Evolutionary conservation across 176 grass and related monocot species (phyloP).

Genomic region (bread wheat (Triticum aestivum)): DNA sequence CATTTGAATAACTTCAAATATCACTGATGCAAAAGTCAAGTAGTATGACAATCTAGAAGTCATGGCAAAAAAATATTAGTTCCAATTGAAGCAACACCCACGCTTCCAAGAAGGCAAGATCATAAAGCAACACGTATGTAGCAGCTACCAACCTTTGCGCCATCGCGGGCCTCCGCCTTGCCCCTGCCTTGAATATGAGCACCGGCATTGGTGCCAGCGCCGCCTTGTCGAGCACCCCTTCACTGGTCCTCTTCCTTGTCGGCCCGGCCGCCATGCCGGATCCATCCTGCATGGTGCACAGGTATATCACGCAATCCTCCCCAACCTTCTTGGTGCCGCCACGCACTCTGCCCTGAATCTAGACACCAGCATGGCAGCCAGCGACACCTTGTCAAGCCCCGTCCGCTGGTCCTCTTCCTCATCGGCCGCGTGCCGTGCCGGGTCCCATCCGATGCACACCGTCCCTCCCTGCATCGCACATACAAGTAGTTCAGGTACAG

Average conservation of each 20-base stretch:
- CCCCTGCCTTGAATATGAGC: background rate
- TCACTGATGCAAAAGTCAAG: background rate
- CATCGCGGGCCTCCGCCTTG: background rate
- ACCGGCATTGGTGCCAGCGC: slow-evolving; percentile 41
- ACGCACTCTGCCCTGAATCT: background rate
- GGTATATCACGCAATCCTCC: slow-evolving; percentile 47
- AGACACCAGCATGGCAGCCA: slow-evolving; percentile 46
- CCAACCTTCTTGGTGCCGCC: background rate
- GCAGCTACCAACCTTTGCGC: background rate
- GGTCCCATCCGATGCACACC: slow-evolving; percentile 34
- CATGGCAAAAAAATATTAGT: background rate
- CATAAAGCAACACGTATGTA: background rate
- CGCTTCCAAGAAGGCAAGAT: background rate
- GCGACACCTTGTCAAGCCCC: slow-evolving; percentile 38
- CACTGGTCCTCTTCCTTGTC: background rate
- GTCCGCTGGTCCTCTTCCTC: slow-evolving; percentile 5
- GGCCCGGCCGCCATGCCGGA: background rate
- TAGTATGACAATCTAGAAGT: background rate
- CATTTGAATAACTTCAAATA: slow-evolving; percentile 3
- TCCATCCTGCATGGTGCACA: slow-evolving; percentile 37
- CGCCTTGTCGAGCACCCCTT: slow-evolving; percentile 32
- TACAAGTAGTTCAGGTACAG: slow-evolving; percentile 58
- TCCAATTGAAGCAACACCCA: background rate
- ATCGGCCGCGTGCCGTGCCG: background rate
- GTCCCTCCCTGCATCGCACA: slow-evolving; percentile 41